Evolutionary conservation across 2,329 filamentous ascomycete species (phyloP).

Genomic region (Shiraia sp.): DNA sequence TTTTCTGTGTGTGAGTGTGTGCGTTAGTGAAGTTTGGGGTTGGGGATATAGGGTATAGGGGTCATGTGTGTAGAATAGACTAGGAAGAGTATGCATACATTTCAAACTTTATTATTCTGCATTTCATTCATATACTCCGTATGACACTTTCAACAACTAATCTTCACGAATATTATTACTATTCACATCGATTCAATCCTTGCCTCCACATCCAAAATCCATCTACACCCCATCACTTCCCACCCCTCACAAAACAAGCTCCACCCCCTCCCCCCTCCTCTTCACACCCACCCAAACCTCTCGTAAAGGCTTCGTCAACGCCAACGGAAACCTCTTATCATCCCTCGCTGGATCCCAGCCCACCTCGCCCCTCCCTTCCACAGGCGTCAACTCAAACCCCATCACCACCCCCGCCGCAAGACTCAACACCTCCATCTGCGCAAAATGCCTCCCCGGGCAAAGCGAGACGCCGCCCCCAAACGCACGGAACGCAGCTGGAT

Average conservation of each 20-base stretch:
- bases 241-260: neutral
- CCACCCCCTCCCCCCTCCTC: constrained; percentile 18
- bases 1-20: no score
- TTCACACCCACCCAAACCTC: constrained; percentile 16
- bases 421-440: constrained; percentile 37
- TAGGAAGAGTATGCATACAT: no score
- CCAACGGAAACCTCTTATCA: constrained; percentile 21
- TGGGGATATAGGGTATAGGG: no score
- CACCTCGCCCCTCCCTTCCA: constrained; percentile 10
- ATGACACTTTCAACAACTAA: no score
- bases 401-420: constrained; percentile 32
- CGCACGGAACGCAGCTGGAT: constrained; percentile 33
- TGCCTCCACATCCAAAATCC: no score
- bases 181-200: no score
- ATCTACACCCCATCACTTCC: no score
- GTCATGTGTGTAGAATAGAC: no score
- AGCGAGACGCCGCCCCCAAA: constrained; percentile 40
- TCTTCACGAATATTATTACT: no score
- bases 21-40: no score
- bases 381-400: constrained; percentile 35
- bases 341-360: constrained; percentile 22
- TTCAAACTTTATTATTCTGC: no score
- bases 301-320: constrained; percentile 22
- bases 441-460: constrained; percentile 45
- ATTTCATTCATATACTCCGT: no score